phyloP scores from a whole-genome alignment of 306 rosid species.

The Sphenostylis stenocarpa region DNA sequence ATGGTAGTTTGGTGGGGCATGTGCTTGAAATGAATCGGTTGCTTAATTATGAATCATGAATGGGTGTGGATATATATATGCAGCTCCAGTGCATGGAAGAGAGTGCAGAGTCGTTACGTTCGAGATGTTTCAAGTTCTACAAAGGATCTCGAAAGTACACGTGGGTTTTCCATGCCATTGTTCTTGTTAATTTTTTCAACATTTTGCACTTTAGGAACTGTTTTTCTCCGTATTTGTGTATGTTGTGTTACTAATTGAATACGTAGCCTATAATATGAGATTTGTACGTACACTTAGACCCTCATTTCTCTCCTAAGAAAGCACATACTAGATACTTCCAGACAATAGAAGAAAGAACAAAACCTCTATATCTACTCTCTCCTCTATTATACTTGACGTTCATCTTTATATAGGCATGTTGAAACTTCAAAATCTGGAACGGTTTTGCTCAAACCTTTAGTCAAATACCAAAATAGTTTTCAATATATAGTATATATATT shows the following conservation, averaged over 20 bases:
- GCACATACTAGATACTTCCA: neutral
- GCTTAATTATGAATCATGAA: conserved; percentile 10
- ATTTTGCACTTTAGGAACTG: neutral
- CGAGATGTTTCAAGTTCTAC: conserved; percentile 78
- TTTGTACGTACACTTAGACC: neutral
- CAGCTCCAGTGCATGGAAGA: conserved; percentile 95
- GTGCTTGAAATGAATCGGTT: neutral
- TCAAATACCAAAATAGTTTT: neutral
- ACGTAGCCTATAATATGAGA: neutral
- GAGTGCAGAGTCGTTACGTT: conserved; percentile 70
- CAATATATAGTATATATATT: neutral
- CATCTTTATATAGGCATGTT: conserved; percentile 9
- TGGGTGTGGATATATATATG: conserved; percentile 29
- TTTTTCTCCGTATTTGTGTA: neutral
- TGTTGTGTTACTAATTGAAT: neutral
- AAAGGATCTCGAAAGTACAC: conserved; percentile 97
- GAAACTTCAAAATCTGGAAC: neutral
- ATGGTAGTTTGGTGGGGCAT: neutral
- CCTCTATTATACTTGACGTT: neutral
- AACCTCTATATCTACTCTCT: neutral
- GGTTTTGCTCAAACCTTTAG: neutral
- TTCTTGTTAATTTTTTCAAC: neutral
- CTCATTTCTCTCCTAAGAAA: neutral
- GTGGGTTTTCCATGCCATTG: conserved; percentile 49
- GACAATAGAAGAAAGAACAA: neutral